phyloP scores from a whole-genome alignment of 495 filamentous ascomycete species.

The Astrocystis sublimbata region DNA sequence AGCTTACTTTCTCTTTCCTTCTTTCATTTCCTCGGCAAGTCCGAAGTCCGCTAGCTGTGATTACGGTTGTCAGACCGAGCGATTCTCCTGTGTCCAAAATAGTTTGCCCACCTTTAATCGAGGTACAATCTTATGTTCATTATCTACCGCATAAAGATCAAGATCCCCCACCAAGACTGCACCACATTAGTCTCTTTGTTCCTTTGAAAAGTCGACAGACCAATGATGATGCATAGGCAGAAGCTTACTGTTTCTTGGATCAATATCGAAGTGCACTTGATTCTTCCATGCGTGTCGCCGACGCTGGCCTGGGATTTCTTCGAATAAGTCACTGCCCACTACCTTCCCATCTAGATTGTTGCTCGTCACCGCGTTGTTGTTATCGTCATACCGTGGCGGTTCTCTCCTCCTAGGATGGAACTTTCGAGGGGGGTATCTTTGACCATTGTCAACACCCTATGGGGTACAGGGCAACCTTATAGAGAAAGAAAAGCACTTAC shows the following conservation, averaged over 20 bases:
- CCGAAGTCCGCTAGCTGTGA: conserved; percentile 26
- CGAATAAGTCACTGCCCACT: conserved; percentile 15
- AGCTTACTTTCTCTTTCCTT: conserved; percentile 18
- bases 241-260: conserved; percentile 21
- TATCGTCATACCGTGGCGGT: too few species aligned
- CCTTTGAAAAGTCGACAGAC: too few species aligned
- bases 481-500: conserved; percentile 11
- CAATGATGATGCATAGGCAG: background rate
- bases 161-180: conserved; percentile 19
- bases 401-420: conserved; percentile 23
- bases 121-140: conserved; percentile 22
- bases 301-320: conserved; percentile 11
- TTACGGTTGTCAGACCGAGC: background rate
- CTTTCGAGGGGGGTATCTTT: conserved; percentile 21
- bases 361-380: background rate
- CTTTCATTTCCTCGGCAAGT: conserved; percentile 5
- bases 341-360: background rate
- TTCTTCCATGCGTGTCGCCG: conserved; percentile 16
- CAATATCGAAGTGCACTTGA: conserved; percentile 27
- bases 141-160: conserved; percentile 10
- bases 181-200: background rate
- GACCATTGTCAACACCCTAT: background rate
- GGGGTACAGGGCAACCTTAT: background rate
- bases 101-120: conserved; percentile 20
- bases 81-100: background rate